Evolutionary conservation across 345 rosid genomes (phyloP), one percentile per base, ranked within the genome.

Genomic region (Firmiana major): DNA sequence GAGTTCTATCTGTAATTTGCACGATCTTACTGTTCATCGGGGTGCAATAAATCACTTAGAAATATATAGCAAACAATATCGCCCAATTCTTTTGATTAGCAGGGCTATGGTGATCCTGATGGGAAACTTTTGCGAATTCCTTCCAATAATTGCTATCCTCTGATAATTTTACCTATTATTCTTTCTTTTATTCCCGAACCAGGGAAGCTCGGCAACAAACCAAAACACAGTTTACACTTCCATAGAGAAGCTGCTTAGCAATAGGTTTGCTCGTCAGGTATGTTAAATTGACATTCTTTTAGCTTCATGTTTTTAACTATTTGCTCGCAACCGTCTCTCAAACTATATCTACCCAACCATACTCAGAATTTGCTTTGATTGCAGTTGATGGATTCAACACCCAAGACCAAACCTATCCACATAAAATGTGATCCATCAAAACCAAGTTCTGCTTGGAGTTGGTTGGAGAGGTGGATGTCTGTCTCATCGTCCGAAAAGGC

Each of bases 381-480:
- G 74, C 81, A 96, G 99, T 86, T 96, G 74, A 84, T 94, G 91
- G 88, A 90, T 64, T 90, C 98, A 77, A 87, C 89, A 42, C 93
- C 93, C 9, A 91, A 88, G 89, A 79, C 79, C 38, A 88, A 83
- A 82, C 88, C 91, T 75, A 87, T 93, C 69, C 75, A 72, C 75
- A 84, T 96, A 78, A 96, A 96, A 84, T 91, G 98, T 77, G 98
- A 96, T 86, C 81, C 92, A 59, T 84, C 87, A 24, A 90, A 92
- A 71, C 91, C 90, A 46, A 88, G 89, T 81, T 89, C 95, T 79
- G 87, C 92, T 66, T 96, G 99, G 99, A 87, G 79, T 80, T 96
- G 98, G 98, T 83, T 96, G 87, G 98, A 93, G 90, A 87, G 99
- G 73, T 94, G 99, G 98, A 91, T 90, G 97, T 78, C 92, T 63